Conservation (phyloP, 768 basidiomycete genomes). For the Gymnopilus junonius region DNA sequence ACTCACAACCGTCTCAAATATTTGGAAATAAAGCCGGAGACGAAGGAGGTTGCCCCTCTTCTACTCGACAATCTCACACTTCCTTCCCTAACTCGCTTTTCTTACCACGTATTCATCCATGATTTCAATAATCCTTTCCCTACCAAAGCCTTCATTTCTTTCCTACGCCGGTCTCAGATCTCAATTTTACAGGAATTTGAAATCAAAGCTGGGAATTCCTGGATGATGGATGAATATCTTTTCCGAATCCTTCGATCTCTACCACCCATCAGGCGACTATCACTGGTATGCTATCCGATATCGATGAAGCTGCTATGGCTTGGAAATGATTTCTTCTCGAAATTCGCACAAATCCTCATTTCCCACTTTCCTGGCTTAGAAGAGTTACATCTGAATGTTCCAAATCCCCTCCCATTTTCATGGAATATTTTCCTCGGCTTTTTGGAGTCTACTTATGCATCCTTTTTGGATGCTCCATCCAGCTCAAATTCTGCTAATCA, state of each 20-base stretch:
- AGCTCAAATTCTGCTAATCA: no score
- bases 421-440: neutral
- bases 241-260: neutral
- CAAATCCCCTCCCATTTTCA: neutral
- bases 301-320: neutral
- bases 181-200: no score
- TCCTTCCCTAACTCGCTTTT: neutral
- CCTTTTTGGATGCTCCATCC: neutral
- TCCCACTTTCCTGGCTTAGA: neutral
- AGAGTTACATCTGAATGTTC: neutral
- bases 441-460: neutral
- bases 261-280: neutral
- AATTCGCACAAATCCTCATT: neutral
- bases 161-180: no score
- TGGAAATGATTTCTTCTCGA: neutral
- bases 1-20: no score
- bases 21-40: no score
- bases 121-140: no score
- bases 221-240: neutral
- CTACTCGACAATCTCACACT: neutral
- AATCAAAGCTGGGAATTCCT: no score
- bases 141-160: no score
- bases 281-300: neutral
- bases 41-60: no score
- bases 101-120: no score